Base-by-base conservation (phyloP, 2,329 filamentous ascomycete genomes). In the Raffaelea arxii region DNA sequence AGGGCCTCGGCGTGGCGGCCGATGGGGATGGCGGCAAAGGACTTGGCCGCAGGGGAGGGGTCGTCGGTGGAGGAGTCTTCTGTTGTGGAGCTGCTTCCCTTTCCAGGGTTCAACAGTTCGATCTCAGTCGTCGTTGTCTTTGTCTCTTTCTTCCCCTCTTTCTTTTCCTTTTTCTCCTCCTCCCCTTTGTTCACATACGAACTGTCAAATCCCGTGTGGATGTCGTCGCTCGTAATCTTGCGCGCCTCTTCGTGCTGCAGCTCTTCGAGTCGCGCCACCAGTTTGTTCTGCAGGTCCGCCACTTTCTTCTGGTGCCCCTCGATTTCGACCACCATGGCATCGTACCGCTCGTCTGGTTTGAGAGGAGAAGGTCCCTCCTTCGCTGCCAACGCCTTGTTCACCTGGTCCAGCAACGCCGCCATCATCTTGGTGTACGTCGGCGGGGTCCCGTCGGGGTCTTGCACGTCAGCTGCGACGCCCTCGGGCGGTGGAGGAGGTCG, bases 381-480 rank as follows among this genome's bases (percentile, higher is more conserved):
- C 60, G 89, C 85, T 47, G 90, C 86, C 30, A 95, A 72, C 43
- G 86, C 80, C 65, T 78, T 74, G 58, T 95, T 96, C 37, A 97
- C 89, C 65, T 94, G 86, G 58, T 98, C 92, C 19, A 97, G 77
- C 57, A 98, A 66, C n/a, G 83, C 80, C n/a, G 86, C 86, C 84
- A 98, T 90, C 92, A 98, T 98, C 71, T 94, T 88, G 35, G 88
- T 92, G 61, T 95, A 98, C 14, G 82, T 84, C n/a, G n/a, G n/a
- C n/a, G n/a, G n/a, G n/a, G n/a, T n/a, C n/a, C n/a, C n/a, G 1
- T 86, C 87, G 56, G 86, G 79, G 58, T 75, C 80, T 62, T 84
- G 78, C 55, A 84, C 80, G 35, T 87, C 74, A 37, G 75, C 74
- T 59, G 94, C 84, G 24, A 96, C 84, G 41, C 86, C 89, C 54